Evolutionary conservation across 352 stramenopile species (phyloP).

Genomic region (Phytophthora lateralis): DNA sequence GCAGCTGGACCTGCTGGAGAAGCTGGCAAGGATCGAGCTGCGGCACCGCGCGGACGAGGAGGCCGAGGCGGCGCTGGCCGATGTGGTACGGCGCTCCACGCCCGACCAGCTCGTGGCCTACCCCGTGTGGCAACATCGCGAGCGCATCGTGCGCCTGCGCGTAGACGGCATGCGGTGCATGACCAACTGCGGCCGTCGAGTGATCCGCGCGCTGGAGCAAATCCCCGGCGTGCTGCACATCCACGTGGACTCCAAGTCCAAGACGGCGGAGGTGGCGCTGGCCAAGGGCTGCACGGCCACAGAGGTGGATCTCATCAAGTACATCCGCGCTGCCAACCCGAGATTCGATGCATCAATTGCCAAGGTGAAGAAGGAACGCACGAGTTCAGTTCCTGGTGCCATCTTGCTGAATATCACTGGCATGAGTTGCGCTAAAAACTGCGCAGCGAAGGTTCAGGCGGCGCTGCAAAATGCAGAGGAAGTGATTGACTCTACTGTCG

Average conservation of each 20-base stretch:
- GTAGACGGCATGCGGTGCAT: constrained; percentile 90
- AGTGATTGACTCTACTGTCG: constrained; percentile 73
- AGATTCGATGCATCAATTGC: constrained; percentile 76
- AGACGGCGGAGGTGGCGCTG: constrained; percentile 75
- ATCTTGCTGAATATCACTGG: constrained; percentile 77
- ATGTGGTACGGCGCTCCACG: constrained; percentile 56
- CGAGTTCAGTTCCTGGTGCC: constrained; percentile 60
- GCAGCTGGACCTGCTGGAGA: constrained; percentile 67
- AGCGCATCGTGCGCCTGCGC: constrained; percentile 75
- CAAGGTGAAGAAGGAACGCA: constrained; percentile 54
- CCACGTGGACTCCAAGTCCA: constrained; percentile 83
- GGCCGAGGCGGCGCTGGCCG: constrained; percentile 57
- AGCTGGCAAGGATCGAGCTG: constrained; percentile 72
- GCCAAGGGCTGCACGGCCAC: constrained; percentile 82
- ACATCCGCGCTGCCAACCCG: constrained; percentile 73
- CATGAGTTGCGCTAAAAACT: constrained; percentile 80
- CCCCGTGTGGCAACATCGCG: constrained; percentile 83
- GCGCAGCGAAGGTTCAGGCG: constrained; percentile 58
- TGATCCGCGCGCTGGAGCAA: constrained; percentile 81
- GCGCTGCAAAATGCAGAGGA: constrained; percentile 52
- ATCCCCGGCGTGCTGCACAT: constrained; percentile 86
- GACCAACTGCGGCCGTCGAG: constrained; percentile 83
- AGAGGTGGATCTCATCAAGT: constrained; percentile 88
- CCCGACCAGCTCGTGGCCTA: constrained; percentile 62
- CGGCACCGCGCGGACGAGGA: constrained; percentile 40